Base-by-base conservation (phyloP, 2,329 filamentous ascomycete genomes). In the Aspergillus alliaceus region DNA sequence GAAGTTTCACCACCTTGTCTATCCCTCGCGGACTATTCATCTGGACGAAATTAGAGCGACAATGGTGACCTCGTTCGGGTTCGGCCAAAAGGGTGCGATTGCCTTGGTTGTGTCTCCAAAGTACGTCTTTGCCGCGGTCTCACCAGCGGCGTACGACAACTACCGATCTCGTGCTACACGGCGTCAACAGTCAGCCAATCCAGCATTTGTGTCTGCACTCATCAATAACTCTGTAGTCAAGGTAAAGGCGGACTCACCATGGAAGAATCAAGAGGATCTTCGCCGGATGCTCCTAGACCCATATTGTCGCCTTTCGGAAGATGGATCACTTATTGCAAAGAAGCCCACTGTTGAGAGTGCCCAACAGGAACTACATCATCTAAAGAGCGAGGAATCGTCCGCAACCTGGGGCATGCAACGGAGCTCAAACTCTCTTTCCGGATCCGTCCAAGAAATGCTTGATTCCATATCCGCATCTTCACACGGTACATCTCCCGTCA, bases 41-140 rank as follows among this genome's bases (percentile, higher is more conserved):
- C 57, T 48, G 3, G 37, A 56, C 0, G 64, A 62, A 3, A 44
- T 75, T 4, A 75, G 73, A 35, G 76, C 77, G 2, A 73, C 75
- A 49, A 69, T 68, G 24, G 59, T 79, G 18, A 78, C 72, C 3
- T 76, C 72, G 1, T 80, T 80, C 52, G 77, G 77, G 0, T 80
- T 80, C 57, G 76, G 76, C 1, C 77, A 80, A 59, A 80, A 80
- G 58, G 75, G 76, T 5, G 76, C 68, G 0, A 66, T 76, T 51
- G 71, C 65, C 1, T 60, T 79, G 12, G 67, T 72, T 0, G 71
- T 79, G 0, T 61, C 70, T 9, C 71, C 77, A 1, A 67, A 62
- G 39, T 76, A 71, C 55, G 65, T 77, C 2, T 74, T 72, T 29
- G 73, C 71, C 0, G 66, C 72, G 0, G 46, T 72, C 20, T 39